These are phyloP conservation scores for Incumbomyces delicatus DNA, from an alignment of 2,329 filamentous ascomycete genomes.

Conservation along the genomic window DNA sequence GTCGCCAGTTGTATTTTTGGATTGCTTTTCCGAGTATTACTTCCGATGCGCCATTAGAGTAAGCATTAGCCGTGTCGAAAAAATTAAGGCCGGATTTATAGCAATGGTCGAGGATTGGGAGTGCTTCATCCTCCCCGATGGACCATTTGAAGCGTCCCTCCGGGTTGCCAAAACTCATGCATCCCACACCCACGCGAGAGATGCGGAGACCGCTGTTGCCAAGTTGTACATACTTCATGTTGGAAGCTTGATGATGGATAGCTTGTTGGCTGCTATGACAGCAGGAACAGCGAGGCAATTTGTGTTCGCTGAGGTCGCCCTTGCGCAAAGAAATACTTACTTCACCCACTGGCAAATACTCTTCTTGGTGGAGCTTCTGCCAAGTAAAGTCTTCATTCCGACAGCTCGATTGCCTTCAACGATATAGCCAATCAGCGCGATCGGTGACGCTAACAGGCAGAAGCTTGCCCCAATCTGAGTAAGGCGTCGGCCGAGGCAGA, in stretches of 20 bases:
- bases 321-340: too few relatives aligned
- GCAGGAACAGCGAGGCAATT: too few relatives aligned
- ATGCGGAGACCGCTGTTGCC: constrained; percentile 13
- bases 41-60: constrained; percentile 53
- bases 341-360: too few relatives aligned
- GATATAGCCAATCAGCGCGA: too few relatives aligned
- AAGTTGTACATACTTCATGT: constrained; percentile 6
- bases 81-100: constrained; percentile 26
- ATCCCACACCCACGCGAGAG: constrained; percentile 10
- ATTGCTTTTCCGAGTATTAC: constrained; percentile 56
- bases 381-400: too few relatives aligned
- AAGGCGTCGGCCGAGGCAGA: too few relatives aligned
- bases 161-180: constrained; percentile 34
- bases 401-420: too few relatives aligned
- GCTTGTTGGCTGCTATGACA: too few relatives aligned
- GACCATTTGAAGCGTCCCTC: constrained; percentile 25
- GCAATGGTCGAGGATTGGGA: constrained; percentile 28
- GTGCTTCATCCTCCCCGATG: constrained; percentile 27
- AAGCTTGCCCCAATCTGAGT: too few relatives aligned
- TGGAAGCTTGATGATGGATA: background rate
- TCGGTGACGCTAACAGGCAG: too few relatives aligned
- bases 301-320: too few relatives aligned
- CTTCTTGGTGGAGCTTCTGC: too few relatives aligned
- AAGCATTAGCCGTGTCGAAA: constrained; percentile 35
- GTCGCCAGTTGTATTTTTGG: constrained; percentile 48